Base-by-base conservation (phyloP, 352 stramenopile species). In the Vaucheria bursata region DNA sequence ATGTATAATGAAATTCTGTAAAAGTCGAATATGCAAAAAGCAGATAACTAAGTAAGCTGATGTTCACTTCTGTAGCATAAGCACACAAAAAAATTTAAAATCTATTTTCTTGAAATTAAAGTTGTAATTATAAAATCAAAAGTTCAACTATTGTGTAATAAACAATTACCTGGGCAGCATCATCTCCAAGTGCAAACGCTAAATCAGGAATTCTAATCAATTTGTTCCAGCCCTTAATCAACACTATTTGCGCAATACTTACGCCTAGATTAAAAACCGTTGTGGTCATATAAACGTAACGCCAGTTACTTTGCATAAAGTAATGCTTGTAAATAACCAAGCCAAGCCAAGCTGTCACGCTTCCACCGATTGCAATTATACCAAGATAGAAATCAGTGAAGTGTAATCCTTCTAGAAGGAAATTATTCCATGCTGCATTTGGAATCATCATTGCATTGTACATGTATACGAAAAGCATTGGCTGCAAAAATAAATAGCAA, bases 341-440 rank as follows among this genome's bases (percentile, higher is more conserved):
- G 1, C 86, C 86, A n/a, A 80, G 34, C 78, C 73, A 83, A 18
- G 78, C 49, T 25, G 33, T 78, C 29, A 82, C 59, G 53, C 53
- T 75, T 1, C 68, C 71, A 34, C 33, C 71, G 33, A 83, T 85
- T 65, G 59, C 70, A 1, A 85, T 77, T 8, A 84, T 66, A 8
- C 79, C 85, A 29, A 90, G 77, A 67, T 87, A 53, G 77, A 81
- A 88, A 36, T 86, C 65, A 33, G 40, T 77, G 73, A 90, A 90
- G 34, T 87, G 49, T 4, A 90, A 65, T n/a, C 72, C 82, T 12
- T 86, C 64, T 1, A 88, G 80, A 4, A 90, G 72, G 70, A 88
- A 90, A 32, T 87, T 86, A 64, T 81, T 87, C 87, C 87, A 90
- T 0, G 87, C 84, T 18, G 78, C 82, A 72, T 90, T 90, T 5